A percentile compares a stretch with the other conserved stretches of the same genome.
Evolutionary conservation across 2,329 filamentous ascomycete species (phyloP).

Genomic region (Trichoderma breve): DNA sequence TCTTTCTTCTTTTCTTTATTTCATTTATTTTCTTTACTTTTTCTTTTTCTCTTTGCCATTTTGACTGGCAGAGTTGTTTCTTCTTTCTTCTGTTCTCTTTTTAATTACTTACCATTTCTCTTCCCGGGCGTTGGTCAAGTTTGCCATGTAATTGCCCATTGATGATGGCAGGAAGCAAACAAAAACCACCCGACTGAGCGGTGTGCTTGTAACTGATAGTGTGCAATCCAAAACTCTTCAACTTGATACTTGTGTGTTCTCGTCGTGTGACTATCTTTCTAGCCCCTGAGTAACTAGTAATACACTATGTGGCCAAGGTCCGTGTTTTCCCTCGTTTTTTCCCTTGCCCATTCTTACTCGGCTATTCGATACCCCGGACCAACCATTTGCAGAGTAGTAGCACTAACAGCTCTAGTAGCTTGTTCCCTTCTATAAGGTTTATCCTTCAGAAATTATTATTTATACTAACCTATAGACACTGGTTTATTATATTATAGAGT

Average conservation of each 20-base stretch:
- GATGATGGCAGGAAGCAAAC: background rate
- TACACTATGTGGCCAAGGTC: background rate
- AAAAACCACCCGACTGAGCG: background rate
- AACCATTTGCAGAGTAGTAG: background rate
- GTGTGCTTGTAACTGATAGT: slow-evolving; percentile 1
- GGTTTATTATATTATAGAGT: too few relatives aligned
- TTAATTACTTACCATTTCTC: background rate
- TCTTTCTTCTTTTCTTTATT: background rate
- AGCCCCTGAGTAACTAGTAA: background rate
- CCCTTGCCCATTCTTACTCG: background rate
- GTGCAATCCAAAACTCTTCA: background rate
- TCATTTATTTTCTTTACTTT: too few relatives aligned
- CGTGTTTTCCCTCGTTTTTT: background rate
- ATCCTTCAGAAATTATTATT: too few relatives aligned
- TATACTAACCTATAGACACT: too few relatives aligned
- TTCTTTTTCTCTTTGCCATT: background rate
- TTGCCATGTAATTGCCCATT: background rate
- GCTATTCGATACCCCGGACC: background rate
- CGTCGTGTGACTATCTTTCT: background rate
- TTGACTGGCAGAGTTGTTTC: background rate
- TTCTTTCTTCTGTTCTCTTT: background rate
- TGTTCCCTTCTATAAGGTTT: background rate
- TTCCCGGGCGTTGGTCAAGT: background rate
- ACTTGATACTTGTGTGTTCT: background rate
- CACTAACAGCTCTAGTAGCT: background rate